These are phyloP conservation scores for Endocarpon pusillum DNA, from an alignment of 495 filamentous ascomycete genomes.

Conservation along the genomic window DNA sequence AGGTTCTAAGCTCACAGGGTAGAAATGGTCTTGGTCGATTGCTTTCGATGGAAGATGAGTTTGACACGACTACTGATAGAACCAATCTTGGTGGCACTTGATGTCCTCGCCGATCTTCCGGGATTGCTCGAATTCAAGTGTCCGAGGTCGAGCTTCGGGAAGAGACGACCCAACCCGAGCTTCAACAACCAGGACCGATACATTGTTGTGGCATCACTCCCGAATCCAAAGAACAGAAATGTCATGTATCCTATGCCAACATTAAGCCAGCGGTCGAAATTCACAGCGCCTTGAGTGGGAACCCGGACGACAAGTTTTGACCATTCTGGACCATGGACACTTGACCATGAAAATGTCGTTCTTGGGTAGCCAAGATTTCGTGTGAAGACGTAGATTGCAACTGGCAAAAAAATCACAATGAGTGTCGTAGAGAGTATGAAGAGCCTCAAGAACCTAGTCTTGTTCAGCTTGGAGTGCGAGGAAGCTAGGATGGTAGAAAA, in stretches of 20 bases:
- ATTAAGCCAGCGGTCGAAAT: slow-evolving; percentile 52
- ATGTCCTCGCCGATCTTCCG: slow-evolving; percentile 1
- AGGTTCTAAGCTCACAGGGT: no score
- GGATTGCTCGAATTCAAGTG: slow-evolving; percentile 6
- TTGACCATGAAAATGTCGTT: slow-evolving; percentile 34
- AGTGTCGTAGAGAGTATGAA: slow-evolving; percentile 56
- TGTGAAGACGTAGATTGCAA: slow-evolving; percentile 42
- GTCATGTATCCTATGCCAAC: slow-evolving; percentile 41
- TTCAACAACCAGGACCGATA: slow-evolving; percentile 41
- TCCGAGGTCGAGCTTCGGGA: slow-evolving; percentile 18
- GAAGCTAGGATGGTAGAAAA: slow-evolving; percentile 42
- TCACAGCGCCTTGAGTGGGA: slow-evolving; percentile 33
- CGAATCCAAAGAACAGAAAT: slow-evolving; percentile 69
- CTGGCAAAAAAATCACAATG: slow-evolving; percentile 47
- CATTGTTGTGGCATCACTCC: slow-evolving; percentile 53
- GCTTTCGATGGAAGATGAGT: slow-evolving; percentile 13
- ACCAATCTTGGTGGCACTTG: slow-evolving; percentile 4
- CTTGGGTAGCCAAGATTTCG: slow-evolving; percentile 27
- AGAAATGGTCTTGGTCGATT: no score
- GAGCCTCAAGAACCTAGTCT: slow-evolving; percentile 59
- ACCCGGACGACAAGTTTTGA: slow-evolving; percentile 41
- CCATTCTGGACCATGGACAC: slow-evolving; percentile 40
- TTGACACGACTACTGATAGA: slow-evolving; percentile 13
- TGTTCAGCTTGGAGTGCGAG: slow-evolving; percentile 38
- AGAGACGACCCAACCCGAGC: slow-evolving; percentile 32